phyloP scores from a whole-genome alignment of 2,329 filamentous ascomycete species.

The Onygenales sp. region DNA sequence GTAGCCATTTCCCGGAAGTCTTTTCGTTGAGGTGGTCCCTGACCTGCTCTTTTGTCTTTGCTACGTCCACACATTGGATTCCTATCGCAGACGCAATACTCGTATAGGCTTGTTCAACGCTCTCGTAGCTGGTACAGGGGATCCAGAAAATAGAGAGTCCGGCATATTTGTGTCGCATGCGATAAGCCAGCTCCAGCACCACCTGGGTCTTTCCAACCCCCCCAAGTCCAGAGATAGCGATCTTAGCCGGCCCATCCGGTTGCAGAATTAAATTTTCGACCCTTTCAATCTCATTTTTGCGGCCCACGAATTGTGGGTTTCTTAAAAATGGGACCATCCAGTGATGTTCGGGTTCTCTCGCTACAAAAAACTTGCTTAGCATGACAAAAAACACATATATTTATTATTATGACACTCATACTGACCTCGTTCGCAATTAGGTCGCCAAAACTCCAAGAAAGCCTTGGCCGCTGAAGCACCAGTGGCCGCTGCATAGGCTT shows the following conservation, averaged over 20 bases:
- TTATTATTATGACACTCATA: not conserved
- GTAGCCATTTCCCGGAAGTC: constrained; percentile 12
- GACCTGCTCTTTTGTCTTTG: not conserved
- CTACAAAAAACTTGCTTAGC: not conserved
- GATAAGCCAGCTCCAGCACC: constrained; percentile 18
- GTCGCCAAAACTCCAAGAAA: not conserved
- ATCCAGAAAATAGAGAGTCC: constrained; percentile 20
- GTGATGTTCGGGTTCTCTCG: not conserved
- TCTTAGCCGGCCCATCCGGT: not conserved
- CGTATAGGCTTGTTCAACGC: constrained; percentile 15
- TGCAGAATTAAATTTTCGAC: not conserved
- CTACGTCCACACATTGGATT: constrained; percentile 1
- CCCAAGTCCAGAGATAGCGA: constrained; percentile 17
- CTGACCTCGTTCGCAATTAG: not conserved
- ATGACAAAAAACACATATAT: not conserved
- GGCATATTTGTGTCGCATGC: constrained; percentile 10
- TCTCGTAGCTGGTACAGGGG: constrained; percentile 12
- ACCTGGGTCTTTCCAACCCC: constrained; percentile 22
- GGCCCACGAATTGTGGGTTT: not conserved
- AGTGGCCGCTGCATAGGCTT: not conserved
- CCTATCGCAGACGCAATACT: constrained; percentile 11
- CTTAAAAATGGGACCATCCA: not conserved
- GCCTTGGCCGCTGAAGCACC: not conserved
- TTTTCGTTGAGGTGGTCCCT: constrained; percentile 10
- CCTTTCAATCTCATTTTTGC: not conserved